Base-by-base conservation (phyloP, 2,329 filamentous ascomycete genomes). In the Cladosporium phlei region DNA sequence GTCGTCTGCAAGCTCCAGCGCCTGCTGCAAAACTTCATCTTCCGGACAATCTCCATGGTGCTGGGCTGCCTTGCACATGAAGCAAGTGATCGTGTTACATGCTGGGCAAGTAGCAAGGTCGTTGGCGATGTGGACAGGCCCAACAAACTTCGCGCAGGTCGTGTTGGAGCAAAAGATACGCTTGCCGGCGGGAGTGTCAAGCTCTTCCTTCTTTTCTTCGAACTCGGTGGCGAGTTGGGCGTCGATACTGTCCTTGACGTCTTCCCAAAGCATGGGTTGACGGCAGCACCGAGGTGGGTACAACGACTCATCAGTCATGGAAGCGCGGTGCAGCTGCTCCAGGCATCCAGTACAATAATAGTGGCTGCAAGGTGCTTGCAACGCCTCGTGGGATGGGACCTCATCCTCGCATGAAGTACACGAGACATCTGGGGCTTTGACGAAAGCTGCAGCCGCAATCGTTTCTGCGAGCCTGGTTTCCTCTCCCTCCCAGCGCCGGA, bases 261-360 rank as follows among this genome's bases (percentile, higher is more conserved):
- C 39, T 1, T 60, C 57, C 1, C 75, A 38, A 0, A 68, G 58
- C 4, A 82, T 73, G 0, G 57, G 47, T 20, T 69, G 52, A 0
- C 54, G 48, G 55, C 78, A 81, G 60, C 78, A 82, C 2, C 68
- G 66, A 0, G 78, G 77, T 0, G 78, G 79, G 47, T 79, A 82
- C 0, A 77, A 55, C 0, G 69, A 65, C 46, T 81, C 74, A 50
- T 80, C 74, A 0, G 48, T 61, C 17, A 75, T 65, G 0, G 74
- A 66, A 0, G 57, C 45, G 1, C 49, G n/a, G 56, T 81, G 76
- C 0, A 80, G 66, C 0, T 50, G 46, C 2, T 55, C 54, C 0
- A 82, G 52, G 54, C 79, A 82, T 1, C 51, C 51, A 0, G 58
- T 57, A 53, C 79, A 83, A 58, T 80, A 82, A 2, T 68, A 55